Evolutionary conservation across 805 yeast species (phyloP), one percentile per base, ranked within the genome.

Genomic region (Wickerhamomyces kurtzmanii): DNA sequence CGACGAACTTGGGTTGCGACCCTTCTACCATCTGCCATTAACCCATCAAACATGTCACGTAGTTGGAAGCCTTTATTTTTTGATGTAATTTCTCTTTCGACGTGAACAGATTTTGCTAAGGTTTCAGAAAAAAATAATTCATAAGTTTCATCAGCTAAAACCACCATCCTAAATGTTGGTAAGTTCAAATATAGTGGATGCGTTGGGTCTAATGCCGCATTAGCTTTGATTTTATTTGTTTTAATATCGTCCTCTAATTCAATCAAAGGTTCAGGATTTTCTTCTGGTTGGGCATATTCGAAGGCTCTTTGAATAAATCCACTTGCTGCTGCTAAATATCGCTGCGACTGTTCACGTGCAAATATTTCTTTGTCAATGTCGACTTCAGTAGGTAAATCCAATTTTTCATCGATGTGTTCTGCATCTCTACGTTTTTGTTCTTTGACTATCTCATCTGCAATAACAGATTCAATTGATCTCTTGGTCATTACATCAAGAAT

Each of bases 161-260:
- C 59, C 2, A 91, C 93, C 98, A 89, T 89, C 36, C 97, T 62
- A 57, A 89, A 89, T 1, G 95, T 86, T 0, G 97, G 84, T 12
- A 85, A 58, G 29, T 80, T 82, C 29, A 87, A 65, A 32, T 59
- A 72, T 8, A 78, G 73, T 1, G 94, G 94, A 18, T 76, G 70
- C 18, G 69, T 64, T 4, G 95, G 95, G 46, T 85, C 83, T 21
- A 85, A 57, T 0, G 94, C 95, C 5, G 74, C 83, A 46, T 86
- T 85, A 27, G 84, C 85, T 16, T 62, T 62, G 23, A 40, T 32
- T 22, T 37, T 42, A 11, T 40, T 40, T 1, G 32, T 25, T 12
- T 45, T 48, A 17, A 42, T 39, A 13, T 45, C 47, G 12, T 52
- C 58, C 24, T 52, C 63, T 11, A 70, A 42, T 26, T 69, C 68